phyloP scores from a whole-genome alignment of 2,329 filamentous ascomycete species.

The Trichoderma koningiopsis region DNA sequence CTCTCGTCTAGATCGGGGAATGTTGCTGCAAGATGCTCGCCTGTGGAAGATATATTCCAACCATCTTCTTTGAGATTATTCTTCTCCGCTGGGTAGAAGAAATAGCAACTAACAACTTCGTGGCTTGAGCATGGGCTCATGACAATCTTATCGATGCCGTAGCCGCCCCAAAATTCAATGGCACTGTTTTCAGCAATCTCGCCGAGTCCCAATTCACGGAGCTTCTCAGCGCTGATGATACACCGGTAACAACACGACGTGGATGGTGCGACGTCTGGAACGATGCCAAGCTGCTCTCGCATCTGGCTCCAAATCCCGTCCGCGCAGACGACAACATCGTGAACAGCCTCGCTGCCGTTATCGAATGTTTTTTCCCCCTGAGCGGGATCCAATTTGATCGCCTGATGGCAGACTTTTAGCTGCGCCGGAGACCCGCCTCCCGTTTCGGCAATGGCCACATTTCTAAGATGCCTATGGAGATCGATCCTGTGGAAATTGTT shows the following conservation, averaged over 20 bases:
- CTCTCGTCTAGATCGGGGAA: slow-evolving; percentile 60
- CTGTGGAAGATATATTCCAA: slow-evolving; percentile 54
- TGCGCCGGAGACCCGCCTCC: slow-evolving; percentile 55
- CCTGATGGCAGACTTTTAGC: slow-evolving; percentile 56
- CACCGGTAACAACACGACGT: slow-evolving; percentile 61
- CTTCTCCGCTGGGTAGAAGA: slow-evolving; percentile 62
- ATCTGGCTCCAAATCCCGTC: slow-evolving; percentile 64
- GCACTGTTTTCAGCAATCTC: slow-evolving; percentile 59
- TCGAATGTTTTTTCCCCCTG: slow-evolving; percentile 52
- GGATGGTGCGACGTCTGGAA: slow-evolving; percentile 54
- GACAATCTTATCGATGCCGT: slow-evolving; percentile 63
- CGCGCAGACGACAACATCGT: slow-evolving; percentile 61
- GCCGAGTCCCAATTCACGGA: slow-evolving; percentile 55
- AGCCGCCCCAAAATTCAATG: slow-evolving; percentile 68
- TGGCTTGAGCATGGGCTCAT: slow-evolving; percentile 65
- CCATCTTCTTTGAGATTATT: slow-evolving; percentile 59
- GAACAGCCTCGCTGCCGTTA: slow-evolving; percentile 49
- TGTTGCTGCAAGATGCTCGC: slow-evolving; percentile 58
- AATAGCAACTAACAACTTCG: slow-evolving; percentile 64
- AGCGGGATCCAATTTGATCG: slow-evolving; percentile 52
- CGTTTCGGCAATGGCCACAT: slow-evolving; percentile 52
- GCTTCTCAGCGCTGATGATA: slow-evolving; percentile 59
- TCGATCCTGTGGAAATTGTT: slow-evolving; percentile 67
- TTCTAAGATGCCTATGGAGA: slow-evolving; percentile 63
- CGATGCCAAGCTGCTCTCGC: slow-evolving; percentile 57